Evolutionary conservation across 805 yeast genomes (phyloP).

Genomic region (Wickerhamomyces pijperi): DNA sequence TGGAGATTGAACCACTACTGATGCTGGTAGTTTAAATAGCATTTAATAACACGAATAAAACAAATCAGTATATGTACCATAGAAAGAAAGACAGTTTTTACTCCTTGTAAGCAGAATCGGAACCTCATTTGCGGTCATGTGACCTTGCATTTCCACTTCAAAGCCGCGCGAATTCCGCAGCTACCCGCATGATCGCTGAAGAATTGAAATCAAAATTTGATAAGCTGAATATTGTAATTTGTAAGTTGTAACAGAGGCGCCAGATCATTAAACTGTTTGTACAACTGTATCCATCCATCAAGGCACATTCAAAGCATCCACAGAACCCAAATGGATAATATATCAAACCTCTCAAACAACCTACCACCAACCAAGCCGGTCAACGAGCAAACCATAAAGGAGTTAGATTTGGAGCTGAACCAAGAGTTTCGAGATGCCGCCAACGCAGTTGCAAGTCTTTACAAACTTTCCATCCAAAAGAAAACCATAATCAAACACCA

Average conservation of each 20-base stretch:
- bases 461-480: slow-evolving; percentile 43
- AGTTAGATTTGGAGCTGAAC: slow-evolving; percentile 40
- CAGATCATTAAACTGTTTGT: no score
- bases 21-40: neutral
- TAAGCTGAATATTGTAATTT: no score
- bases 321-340: slow-evolving; percentile 50
- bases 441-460: slow-evolving; percentile 55
- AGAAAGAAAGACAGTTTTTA: no score
- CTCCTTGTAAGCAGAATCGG: no score
- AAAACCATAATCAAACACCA: slow-evolving; percentile 33
- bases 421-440: slow-evolving; percentile 65
- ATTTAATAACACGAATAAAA: neutral
- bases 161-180: no score
- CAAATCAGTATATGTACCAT: neutral
- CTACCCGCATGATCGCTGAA: no score
- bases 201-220: no score
- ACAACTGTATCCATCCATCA: no score
- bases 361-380: slow-evolving; percentile 44
- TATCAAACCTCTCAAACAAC: slow-evolving; percentile 45
- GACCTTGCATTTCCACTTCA: no score
- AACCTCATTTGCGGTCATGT: no score
- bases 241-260: no score
- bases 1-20: slow-evolving; percentile 82
- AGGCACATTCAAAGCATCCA: no score
- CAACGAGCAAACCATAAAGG: slow-evolving; percentile 33